phyloP scores from a whole-genome alignment of 2,329 filamentous ascomycete genomes.

The Graphilbum sp. region DNA sequence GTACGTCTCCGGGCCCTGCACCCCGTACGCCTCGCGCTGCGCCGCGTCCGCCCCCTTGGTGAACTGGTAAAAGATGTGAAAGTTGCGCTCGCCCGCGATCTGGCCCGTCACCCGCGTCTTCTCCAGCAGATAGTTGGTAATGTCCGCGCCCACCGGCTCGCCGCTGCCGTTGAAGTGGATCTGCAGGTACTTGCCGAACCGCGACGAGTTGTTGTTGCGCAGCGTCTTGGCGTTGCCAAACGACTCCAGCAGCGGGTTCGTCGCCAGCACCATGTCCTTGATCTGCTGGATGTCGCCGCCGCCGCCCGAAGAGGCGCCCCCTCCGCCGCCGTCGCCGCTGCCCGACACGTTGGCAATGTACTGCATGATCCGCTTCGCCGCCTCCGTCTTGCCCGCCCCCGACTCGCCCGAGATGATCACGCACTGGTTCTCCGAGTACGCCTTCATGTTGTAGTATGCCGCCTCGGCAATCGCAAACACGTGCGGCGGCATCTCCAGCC shows the following conservation, averaged over 20 bases:
- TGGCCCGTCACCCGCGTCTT: slow-evolving; percentile 92
- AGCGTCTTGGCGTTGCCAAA: slow-evolving; percentile 98
- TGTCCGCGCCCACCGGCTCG: slow-evolving; percentile 89
- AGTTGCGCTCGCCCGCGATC: slow-evolving; percentile 90
- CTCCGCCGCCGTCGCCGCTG: slow-evolving; percentile 18
- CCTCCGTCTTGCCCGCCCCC: slow-evolving; percentile 95
- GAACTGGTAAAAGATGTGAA: slow-evolving; percentile 99
- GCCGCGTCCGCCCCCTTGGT: slow-evolving; percentile 82
- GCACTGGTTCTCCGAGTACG: slow-evolving; percentile 97
- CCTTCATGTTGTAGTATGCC: slow-evolving; percentile 99
- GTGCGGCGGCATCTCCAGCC: slow-evolving; percentile 85
- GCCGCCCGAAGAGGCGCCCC: slow-evolving; percentile 46
- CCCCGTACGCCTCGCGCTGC: slow-evolving; percentile 74
- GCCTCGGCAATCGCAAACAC: slow-evolving; percentile 96
- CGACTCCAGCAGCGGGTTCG: slow-evolving; percentile 89
- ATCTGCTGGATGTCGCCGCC: slow-evolving; percentile 86
- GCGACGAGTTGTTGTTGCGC: slow-evolving; percentile 95
- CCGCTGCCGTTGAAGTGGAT: slow-evolving; percentile 87
- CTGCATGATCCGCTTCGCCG: slow-evolving; percentile 97
- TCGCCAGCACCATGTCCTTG: slow-evolving; percentile 98
- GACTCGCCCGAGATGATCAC: slow-evolving; percentile 99
- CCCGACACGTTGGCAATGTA: slow-evolving; percentile 97
- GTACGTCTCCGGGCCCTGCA: slow-evolving; percentile 87
- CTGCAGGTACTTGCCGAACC: slow-evolving; percentile 96
- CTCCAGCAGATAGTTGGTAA: slow-evolving; percentile 94